Evolutionary conservation across 23 red algal species (phyloP).

Genomic region (Gracilaria gracilis): DNA sequence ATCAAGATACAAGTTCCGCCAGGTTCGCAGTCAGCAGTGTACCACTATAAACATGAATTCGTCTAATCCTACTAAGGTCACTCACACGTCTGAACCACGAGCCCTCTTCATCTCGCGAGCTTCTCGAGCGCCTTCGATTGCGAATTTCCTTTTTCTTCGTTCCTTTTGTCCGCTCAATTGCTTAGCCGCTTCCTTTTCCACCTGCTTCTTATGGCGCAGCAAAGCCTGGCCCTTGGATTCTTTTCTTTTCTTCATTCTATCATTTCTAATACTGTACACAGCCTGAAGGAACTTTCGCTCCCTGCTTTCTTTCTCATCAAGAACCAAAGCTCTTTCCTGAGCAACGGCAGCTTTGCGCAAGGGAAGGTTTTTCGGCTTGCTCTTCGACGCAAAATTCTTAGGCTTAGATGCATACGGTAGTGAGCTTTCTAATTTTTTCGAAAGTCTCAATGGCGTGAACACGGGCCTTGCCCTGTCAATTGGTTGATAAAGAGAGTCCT

Average conservation of each 20-base stretch:
- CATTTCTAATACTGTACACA: conserved; percentile 70
- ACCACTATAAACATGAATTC: conserved; percentile 8
- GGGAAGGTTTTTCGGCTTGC: conserved; percentile 7
- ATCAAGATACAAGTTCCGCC: background rate
- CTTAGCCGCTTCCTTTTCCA: conserved; percentile 47
- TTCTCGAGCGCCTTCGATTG: conserved; percentile 56
- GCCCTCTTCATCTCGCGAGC: conserved; percentile 45
- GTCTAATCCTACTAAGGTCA: background rate
- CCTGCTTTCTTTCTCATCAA: conserved; percentile 58
- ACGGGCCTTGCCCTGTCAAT: conserved; percentile 70
- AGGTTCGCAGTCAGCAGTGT: background rate
- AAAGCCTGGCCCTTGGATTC: conserved; percentile 45
- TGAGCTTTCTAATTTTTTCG: conserved; percentile 74
- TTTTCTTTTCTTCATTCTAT: conserved; percentile 63
- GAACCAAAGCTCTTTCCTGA: conserved; percentile 64
- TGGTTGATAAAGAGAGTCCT: conserved; percentile 88
- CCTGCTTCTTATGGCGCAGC: conserved; percentile 35
- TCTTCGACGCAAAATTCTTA: conserved; percentile 55
- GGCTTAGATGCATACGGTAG: conserved; percentile 93
- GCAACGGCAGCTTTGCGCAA: conserved; percentile 41
- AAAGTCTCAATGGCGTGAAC: conserved; percentile 85
- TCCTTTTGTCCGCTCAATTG: conserved; percentile 28
- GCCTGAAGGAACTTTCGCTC: conserved; percentile 63
- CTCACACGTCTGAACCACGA: conserved; percentile 3
- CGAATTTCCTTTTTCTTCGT: conserved; percentile 77